Base-by-base conservation (phyloP, 306 rosid genomes). In the Trifolium repens region DNA sequence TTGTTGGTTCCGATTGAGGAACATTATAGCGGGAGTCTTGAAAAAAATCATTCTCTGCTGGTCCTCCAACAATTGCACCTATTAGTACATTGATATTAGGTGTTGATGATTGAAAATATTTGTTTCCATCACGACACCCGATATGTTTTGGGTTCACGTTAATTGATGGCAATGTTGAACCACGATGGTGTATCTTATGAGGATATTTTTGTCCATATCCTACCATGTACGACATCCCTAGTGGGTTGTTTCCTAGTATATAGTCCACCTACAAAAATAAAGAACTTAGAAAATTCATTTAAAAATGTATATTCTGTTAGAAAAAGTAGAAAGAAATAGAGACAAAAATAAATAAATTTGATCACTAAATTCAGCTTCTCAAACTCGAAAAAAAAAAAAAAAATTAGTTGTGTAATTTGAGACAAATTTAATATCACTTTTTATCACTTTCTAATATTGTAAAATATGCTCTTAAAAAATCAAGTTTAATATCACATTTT, bases 1-100 rank as follows among this genome's bases (percentile, higher is more conserved):
- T 86, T 6, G 90, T 72, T 1, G 92, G 96, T 77, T 90, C 88
- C 0, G 96, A 83, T 1, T 84, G 88, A 64, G 88, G 82, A 81
- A 88, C 89, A 27, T 15, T 5, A n/a, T 80, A 90, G 0, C 35
- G 35, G 0, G 35, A 32, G 35, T 32, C 35, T 32, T 4, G 35
- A 32, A 32, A 32, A 32, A 1, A 32, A 32, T 71, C 80, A 67
- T 90, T 92, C 0, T 61, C 35, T 63, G n/a, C 50, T 11, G 92
- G 96, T 3, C 92, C 96, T 11, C 90, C 89, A 0, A 88, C 88
- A 8, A 88, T 49, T 22, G 96, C 92, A 34, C 92, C 96, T 2
- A 30, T 4, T 13, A 86, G 87, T 76, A 73, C 16, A 80, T 90
- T 90, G 1, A 81, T 75, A 59, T 90, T 83, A 7, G 89, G 80